These are phyloP conservation scores for Lasiodiplodia citricola DNA, from an alignment of 2,329 filamentous ascomycete species.

Conservation along the genomic window DNA sequence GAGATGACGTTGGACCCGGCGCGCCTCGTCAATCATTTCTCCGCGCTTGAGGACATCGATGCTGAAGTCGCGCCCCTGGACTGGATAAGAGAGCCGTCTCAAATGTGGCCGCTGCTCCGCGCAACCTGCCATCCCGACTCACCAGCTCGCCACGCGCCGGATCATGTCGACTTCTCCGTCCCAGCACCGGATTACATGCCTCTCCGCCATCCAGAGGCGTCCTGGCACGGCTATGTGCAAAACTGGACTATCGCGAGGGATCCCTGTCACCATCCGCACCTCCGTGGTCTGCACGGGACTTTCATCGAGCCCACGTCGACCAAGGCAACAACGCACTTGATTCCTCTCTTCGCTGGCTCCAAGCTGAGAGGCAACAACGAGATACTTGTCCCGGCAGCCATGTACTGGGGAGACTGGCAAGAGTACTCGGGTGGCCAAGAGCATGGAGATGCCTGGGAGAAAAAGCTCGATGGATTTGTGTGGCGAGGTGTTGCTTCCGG, in stretches of 20 bases:
- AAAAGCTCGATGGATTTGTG: constrained; percentile 44
- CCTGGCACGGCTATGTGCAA: constrained; percentile 52
- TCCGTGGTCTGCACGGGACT: constrained; percentile 54
- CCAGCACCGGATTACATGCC: neutral
- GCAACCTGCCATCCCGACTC: neutral
- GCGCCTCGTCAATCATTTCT: neutral
- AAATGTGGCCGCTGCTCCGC: neutral
- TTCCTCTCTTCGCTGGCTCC: constrained; percentile 57
- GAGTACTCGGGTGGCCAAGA: constrained; percentile 49
- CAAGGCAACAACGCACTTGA: constrained; percentile 50
- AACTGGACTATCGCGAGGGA: constrained; percentile 55
- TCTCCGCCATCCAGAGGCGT: constrained; percentile 30
- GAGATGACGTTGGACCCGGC: neutral
- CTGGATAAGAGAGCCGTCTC: neutral
- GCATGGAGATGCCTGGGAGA: constrained; percentile 51
- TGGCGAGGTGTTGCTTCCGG: constrained; percentile 58
- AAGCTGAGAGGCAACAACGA: constrained; percentile 59
- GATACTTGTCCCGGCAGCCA: constrained; percentile 56
- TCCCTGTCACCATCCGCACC: constrained; percentile 51
- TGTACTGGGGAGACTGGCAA: constrained; percentile 55
- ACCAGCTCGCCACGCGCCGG: neutral
- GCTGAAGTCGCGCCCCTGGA: neutral
- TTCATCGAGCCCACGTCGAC: constrained; percentile 54
- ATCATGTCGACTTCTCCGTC: neutral
- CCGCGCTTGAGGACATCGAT: neutral